phyloP scores from a whole-genome alignment of 176 grass and related monocot genomes.

The Otatea glauca region DNA sequence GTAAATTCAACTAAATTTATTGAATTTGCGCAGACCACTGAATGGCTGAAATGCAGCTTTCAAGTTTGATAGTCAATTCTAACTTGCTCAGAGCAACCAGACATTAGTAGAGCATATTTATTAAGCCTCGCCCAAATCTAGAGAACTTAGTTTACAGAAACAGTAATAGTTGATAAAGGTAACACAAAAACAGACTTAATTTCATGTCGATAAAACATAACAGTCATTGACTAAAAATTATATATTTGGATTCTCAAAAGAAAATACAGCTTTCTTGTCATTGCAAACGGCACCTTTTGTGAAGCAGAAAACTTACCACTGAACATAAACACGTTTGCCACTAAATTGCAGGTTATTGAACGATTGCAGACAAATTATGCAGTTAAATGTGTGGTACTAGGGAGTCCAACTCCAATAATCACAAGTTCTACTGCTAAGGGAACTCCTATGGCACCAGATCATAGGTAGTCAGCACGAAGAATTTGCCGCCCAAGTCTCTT shows the following conservation, averaged over 20 bases:
- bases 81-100: conserved; percentile 10
- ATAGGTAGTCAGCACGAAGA: neutral
- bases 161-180: neutral
- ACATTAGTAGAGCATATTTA: conserved; percentile 15
- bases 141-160: conserved; percentile 8
- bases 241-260: neutral
- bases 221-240: neutral
- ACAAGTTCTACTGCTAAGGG: neutral
- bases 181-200: conserved; percentile 7
- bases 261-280: neutral
- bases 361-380: neutral
- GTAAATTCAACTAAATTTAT: conserved; percentile 29
- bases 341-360: neutral
- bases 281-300: neutral
- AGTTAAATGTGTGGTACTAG: conserved; percentile 1
- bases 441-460: conserved; percentile 11
- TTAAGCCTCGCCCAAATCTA: neutral
- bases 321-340: conserved; percentile 10
- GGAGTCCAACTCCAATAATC: neutral
- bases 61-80: neutral
- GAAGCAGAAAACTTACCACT: neutral
- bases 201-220: neutral
- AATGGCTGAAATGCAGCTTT: conserved; percentile 12
- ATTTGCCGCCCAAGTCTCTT: neutral
- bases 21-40: neutral